These are phyloP conservation scores for Aspergillus ostianus DNA, from an alignment of 495 filamentous ascomycete species.

Conservation along the genomic window DNA sequence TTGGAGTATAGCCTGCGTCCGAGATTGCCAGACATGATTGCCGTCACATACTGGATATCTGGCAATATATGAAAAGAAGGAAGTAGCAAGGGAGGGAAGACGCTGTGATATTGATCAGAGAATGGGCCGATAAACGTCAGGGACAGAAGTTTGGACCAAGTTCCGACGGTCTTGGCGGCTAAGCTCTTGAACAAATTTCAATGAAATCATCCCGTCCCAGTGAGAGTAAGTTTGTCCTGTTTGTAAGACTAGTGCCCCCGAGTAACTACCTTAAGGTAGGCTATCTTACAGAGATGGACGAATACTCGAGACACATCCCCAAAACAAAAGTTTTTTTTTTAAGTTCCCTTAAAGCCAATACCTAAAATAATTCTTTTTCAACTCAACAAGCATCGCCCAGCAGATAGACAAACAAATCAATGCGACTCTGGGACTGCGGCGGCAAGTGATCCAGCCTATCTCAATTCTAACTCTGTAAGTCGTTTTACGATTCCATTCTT, in stretches of 20 bases:
- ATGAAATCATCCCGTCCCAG: slow-evolving; percentile 50
- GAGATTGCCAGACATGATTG: slow-evolving; percentile 54
- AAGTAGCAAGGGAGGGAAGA: neutral
- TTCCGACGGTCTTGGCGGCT: neutral
- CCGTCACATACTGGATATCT: slow-evolving; percentile 42
- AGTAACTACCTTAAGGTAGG: too few species aligned
- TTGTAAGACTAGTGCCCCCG: slow-evolving; percentile 30
- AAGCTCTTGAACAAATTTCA: slow-evolving; percentile 22
- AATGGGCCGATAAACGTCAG: neutral
- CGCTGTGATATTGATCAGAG: neutral
- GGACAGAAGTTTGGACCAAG: neutral
- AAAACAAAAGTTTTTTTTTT: too few species aligned
- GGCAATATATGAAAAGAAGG: neutral
- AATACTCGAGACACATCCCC: too few species aligned
- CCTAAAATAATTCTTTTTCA: too few species aligned
- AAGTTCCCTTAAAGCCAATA: too few species aligned
- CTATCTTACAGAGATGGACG: too few species aligned
- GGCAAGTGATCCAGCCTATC: too few species aligned
- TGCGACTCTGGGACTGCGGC: too few species aligned
- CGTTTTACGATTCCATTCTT: too few species aligned
- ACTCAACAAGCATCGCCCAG: too few species aligned
- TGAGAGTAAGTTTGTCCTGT: slow-evolving; percentile 38
- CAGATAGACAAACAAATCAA: too few species aligned
- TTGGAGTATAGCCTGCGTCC: slow-evolving; percentile 50
- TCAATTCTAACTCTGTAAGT: too few species aligned